These are phyloP conservation scores for Rosa multiflora DNA, from an alignment of 306 rosid species.

Conservation along the genomic window DNA sequence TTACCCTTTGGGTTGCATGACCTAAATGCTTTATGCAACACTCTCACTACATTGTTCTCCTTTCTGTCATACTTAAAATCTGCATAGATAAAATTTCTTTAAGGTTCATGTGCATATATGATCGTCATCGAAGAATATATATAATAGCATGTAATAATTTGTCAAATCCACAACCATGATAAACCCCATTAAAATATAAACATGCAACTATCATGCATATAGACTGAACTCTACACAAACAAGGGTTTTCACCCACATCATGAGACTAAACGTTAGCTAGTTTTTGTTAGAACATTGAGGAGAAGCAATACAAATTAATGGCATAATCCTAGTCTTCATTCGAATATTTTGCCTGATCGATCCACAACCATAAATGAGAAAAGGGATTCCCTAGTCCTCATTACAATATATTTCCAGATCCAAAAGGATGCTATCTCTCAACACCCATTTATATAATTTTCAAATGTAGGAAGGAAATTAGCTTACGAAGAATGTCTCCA, in stretches of 20 bases:
- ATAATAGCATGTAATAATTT: background rate
- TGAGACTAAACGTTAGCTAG: too few relatives aligned
- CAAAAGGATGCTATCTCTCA: background rate
- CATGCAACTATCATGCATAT: background rate
- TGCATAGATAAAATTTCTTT: background rate
- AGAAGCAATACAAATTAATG: too few relatives aligned
- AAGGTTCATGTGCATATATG: background rate
- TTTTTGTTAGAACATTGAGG: too few relatives aligned
- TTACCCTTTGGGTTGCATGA: background rate
- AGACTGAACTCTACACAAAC: too few relatives aligned
- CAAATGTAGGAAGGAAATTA: background rate
- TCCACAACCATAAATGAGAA: background rate
- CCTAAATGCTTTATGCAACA: background rate
- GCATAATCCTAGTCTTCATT: too few relatives aligned
- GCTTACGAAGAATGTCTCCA: constrained; percentile 28
- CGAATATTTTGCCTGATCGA: background rate
- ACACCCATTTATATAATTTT: background rate
- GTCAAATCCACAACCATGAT: background rate
- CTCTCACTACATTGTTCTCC: background rate
- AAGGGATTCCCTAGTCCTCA: background rate
- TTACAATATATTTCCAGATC: background rate
- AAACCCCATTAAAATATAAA: background rate
- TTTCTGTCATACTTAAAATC: background rate
- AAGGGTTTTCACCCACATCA: too few relatives aligned
- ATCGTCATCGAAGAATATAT: background rate